Percentiles rank a stretch among this genome's conserved stretches.
Conservation (phyloP, 208 protist species). For the Leishmania mexicana region DNA sequence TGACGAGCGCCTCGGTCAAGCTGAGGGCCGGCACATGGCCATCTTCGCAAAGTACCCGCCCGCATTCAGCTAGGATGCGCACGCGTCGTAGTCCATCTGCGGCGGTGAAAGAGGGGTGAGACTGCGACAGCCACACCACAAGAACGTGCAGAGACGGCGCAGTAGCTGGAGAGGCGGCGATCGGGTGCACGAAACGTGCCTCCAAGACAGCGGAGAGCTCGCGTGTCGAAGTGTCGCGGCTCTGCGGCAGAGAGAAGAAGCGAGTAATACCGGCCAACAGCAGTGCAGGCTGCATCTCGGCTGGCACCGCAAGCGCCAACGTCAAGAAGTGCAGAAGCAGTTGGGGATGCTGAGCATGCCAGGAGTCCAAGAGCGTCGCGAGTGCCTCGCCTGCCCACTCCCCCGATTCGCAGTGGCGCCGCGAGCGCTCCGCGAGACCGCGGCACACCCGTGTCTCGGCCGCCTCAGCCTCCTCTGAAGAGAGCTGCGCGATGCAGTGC, state of each 20-base stretch:
- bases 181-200: slow-evolving; percentile 1
- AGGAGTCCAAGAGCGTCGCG: slow-evolving; percentile 33
- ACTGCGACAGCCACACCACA: slow-evolving; percentile 32
- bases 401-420: slow-evolving; percentile 7
- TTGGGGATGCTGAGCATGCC: slow-evolving; percentile 31
- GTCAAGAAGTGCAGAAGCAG: slow-evolving; percentile 30
- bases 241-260: slow-evolving; percentile 22
- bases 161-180: slow-evolving; percentile 10
- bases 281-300: slow-evolving; percentile 25
- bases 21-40: slow-evolving; percentile 11
- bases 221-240: slow-evolving; percentile 15
- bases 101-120: slow-evolving; percentile 30
- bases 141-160: slow-evolving; percentile 11
- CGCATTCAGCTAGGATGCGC: slow-evolving; percentile 35
- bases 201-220: slow-evolving; percentile 8
- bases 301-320: slow-evolving; percentile 22
- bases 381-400: slow-evolving; percentile 20
- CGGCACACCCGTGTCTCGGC: slow-evolving; percentile 6
- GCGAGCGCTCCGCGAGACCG: slow-evolving; percentile 2
- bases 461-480: slow-evolving; percentile 8
- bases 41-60: slow-evolving; percentile 26
- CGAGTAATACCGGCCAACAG: slow-evolving; percentile 14
- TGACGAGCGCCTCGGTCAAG: slow-evolving; percentile 30
- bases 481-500: slow-evolving; percentile 27
- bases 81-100: slow-evolving; percentile 26